Percentiles rank a stretch among this genome's conserved stretches.
Evolutionary conservation across 768 basidiomycete genomes (phyloP).

Genomic region (Cystoderma amianthinum): DNA sequence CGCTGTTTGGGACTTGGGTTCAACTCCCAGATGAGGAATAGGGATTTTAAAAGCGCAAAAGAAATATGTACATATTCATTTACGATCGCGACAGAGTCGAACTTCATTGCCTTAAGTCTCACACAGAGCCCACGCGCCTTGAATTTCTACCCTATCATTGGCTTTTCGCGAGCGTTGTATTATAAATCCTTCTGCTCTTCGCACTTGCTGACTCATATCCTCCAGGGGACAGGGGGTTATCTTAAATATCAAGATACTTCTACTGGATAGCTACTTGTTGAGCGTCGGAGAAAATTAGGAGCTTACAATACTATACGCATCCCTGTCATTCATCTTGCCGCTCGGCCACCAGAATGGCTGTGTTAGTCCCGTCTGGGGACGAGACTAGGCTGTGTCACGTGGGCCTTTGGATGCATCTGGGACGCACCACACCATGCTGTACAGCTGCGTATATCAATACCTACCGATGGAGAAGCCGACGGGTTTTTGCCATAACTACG

Average conservation of each 20-base stretch:
- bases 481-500: no score
- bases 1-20: no score
- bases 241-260: constrained; percentile 97
- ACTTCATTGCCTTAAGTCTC: constrained; percentile 75
- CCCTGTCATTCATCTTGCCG: constrained; percentile 88
- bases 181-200: constrained; percentile 18
- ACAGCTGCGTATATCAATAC: no score
- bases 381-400: no score
- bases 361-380: no score
- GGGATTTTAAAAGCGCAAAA: no score
- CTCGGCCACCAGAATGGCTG: constrained; percentile 93
- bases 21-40: no score
- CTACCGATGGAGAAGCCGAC: no score
- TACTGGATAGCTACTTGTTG: constrained; percentile 78
- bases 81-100: constrained; percentile 94
- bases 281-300: constrained; percentile 89
- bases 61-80: constrained; percentile 91
- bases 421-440: no score
- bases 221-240: constrained; percentile 79
- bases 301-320: constrained; percentile 83
- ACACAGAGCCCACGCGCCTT: constrained; percentile 84
- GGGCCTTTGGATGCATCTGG: no score
- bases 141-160: constrained; percentile 96
- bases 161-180: constrained; percentile 78
- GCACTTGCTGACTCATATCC: neutral